A percentile compares a stretch with the other conserved stretches of the same genome.
Conservation (phyloP, 2,329 filamentous ascomycete genomes). For the Beauveria rudraprayagi region DNA sequence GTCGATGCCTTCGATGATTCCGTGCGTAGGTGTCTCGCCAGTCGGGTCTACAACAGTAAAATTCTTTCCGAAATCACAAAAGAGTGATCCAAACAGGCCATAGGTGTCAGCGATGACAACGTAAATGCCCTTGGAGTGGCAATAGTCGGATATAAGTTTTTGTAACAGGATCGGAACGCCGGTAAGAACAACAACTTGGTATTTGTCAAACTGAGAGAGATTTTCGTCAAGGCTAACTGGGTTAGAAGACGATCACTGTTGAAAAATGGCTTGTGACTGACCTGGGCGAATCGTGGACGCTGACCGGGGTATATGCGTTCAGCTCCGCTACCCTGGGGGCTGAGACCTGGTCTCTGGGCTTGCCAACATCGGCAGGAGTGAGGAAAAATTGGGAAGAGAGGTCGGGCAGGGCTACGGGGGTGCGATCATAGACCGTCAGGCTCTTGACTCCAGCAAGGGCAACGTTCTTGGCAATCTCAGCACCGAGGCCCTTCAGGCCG, state of each 20-base stretch:
- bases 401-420: conserved; percentile 74
- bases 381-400: conserved; percentile 98
- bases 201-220: conserved; percentile 76
- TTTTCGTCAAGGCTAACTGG: conserved; percentile 60
- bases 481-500: conserved; percentile 86
- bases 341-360: conserved; percentile 79
- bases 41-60: conserved; percentile 87
- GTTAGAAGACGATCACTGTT: not conserved
- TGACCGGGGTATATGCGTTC: conserved; percentile 91
- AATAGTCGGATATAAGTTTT: conserved; percentile 80
- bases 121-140: conserved; percentile 88
- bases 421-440: conserved; percentile 84
- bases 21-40: conserved; percentile 77
- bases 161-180: conserved; percentile 75
- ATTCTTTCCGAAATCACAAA: conserved; percentile 93
- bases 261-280: conserved; percentile 20
- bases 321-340: conserved; percentile 86
- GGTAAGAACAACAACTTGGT: conserved; percentile 88
- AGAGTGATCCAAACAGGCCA: conserved; percentile 89
- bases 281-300: conserved; percentile 57
- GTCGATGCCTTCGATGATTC: conserved; percentile 85
- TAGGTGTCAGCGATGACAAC: conserved; percentile 82
- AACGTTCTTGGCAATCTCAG: conserved; percentile 98
- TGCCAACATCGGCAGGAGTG: conserved; percentile 77
- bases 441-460: conserved; percentile 97